Evolutionary conservation across 2,329 filamentous ascomycete species (phyloP), one percentile per base, ranked within the genome.

Genomic region (Chaetomium olivaceum): DNA sequence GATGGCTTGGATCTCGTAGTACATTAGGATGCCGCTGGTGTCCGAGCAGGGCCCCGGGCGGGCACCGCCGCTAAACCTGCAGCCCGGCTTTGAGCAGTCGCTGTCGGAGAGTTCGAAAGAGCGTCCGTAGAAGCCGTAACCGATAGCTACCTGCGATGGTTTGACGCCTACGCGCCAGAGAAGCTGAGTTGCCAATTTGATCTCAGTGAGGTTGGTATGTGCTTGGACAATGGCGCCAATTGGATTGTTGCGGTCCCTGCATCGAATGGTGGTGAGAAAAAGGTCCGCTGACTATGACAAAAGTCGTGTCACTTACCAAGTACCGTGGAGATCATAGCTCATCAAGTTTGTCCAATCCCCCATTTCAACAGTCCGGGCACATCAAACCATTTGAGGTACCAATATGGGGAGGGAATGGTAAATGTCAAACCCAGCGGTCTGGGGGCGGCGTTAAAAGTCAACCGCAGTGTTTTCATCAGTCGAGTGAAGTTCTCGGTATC

Each of bases 171-270:
- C 55, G 6, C 55, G 55, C 55, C 33, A 57, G 1, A 56, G n/a
- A 4, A 56, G 29, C n/a, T 56, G 29, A 11, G n/a, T 19, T 29
- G 52, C 52, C 6, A 39, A 21, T 12, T 43, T n/a, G 16, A 57
- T 57, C 31, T 57, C 55, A 19, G 55, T 57, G 56, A 48, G 56
- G 16, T 29, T 58, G 52, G 52, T 56, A 29, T 56, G 52, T 21
- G 52, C 52, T 11, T n/a, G 29, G 27, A 56, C 29, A 21, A 33
- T 23, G 8, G n/a, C 21, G 6, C 48, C 48, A 8, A 51, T 51
- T 7, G 48, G 48, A 14, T 51, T 51, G 48, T 25, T 25, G n/a
- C 48, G 11, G 48, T 51, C 48, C 48, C 48, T 39, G 12, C 1
- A 16, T 16, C 11, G 14, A 16, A 39, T 4, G 33, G 3, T 39